Conservation (phyloP, 805 yeast genomes). For the Candida fluviatilis region DNA sequence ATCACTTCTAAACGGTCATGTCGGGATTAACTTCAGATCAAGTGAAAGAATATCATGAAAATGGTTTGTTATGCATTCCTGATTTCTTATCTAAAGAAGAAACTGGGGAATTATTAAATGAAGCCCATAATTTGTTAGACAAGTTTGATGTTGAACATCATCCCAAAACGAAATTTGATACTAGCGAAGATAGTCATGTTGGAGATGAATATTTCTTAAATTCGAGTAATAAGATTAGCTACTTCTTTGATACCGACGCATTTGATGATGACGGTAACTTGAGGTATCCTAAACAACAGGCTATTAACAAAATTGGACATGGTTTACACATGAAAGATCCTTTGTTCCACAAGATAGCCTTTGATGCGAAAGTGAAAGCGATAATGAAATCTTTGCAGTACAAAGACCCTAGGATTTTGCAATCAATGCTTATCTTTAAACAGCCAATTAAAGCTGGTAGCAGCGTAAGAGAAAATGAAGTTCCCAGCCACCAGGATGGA, state of each 20-base stretch:
- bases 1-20: too few relatives aligned
- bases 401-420: conserved; percentile 66
- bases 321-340: conserved; percentile 60
- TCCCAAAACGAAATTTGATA: conserved; percentile 68
- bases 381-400: conserved; percentile 53
- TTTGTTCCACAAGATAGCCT: conserved; percentile 47
- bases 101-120: conserved; percentile 35
- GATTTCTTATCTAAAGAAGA: conserved; percentile 46
- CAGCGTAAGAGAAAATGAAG: conserved; percentile 45
- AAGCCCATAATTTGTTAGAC: conserved; percentile 42
- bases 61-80: conserved; percentile 62
- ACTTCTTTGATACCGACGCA: conserved; percentile 70
- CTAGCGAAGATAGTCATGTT: conserved; percentile 54
- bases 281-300: conserved; percentile 45
- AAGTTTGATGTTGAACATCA: conserved; percentile 52
- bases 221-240: conserved; percentile 65
- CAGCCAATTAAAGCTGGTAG: conserved; percentile 43
- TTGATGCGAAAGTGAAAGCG: conserved; percentile 43
- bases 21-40: conserved; percentile 39
- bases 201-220: conserved; percentile 71
- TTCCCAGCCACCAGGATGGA: conserved; percentile 76
- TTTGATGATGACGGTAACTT: conserved; percentile 51
- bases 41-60: conserved; percentile 41
- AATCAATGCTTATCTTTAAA: conserved; percentile 75
- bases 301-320: conserved; percentile 79